phyloP scores from a whole-genome alignment of 1,284 basidiomycete species.

The Papiliotrema nemorosa region DNA sequence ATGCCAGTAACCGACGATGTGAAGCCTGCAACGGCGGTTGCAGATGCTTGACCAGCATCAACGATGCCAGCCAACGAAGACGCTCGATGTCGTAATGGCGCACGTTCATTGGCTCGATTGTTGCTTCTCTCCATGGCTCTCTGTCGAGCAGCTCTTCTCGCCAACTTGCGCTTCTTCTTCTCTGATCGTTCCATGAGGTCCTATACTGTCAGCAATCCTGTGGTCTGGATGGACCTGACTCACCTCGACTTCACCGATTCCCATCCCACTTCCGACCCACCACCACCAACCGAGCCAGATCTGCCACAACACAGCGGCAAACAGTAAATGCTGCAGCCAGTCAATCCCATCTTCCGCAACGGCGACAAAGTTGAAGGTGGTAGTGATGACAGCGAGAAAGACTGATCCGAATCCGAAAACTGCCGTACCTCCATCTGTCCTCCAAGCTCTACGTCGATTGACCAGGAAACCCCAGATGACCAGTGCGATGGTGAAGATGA shows the following conservation, averaged over 20 bases:
- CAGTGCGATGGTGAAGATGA: constrained; percentile 86
- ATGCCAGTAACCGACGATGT: constrained; percentile 28
- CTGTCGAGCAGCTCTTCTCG: constrained; percentile 21
- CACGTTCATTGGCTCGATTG: constrained; percentile 1
- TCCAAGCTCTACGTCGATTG: constrained; percentile 88
- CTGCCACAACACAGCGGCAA: constrained; percentile 88
- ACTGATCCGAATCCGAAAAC: constrained; percentile 84
- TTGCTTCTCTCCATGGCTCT: no score
- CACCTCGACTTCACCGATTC: constrained; percentile 53
- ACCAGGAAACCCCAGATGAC: constrained; percentile 90
- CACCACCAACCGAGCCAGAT: constrained; percentile 85
- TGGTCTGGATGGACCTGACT: no score
- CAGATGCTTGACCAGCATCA: constrained; percentile 14
- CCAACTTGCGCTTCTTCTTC: constrained; percentile 38
- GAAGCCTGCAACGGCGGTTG: constrained; percentile 17
- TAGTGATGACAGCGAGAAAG: constrained; percentile 70
- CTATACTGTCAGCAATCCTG: constrained; percentile 13
- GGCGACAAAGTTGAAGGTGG: constrained; percentile 79
- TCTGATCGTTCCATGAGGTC: constrained; percentile 48
- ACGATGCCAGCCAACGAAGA: constrained; percentile 19
- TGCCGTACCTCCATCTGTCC: constrained; percentile 91
- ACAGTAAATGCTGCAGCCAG: constrained; percentile 81
- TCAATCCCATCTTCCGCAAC: constrained; percentile 76
- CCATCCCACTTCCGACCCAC: constrained; percentile 91
- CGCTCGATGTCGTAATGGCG: constrained; percentile 8